A percentile compares a stretch with the other conserved stretches of the same genome.
These are phyloP conservation scores for Gentiana macrophylla DNA, from an alignment of 257 asterid genomes.

Conservation along the genomic window DNA sequence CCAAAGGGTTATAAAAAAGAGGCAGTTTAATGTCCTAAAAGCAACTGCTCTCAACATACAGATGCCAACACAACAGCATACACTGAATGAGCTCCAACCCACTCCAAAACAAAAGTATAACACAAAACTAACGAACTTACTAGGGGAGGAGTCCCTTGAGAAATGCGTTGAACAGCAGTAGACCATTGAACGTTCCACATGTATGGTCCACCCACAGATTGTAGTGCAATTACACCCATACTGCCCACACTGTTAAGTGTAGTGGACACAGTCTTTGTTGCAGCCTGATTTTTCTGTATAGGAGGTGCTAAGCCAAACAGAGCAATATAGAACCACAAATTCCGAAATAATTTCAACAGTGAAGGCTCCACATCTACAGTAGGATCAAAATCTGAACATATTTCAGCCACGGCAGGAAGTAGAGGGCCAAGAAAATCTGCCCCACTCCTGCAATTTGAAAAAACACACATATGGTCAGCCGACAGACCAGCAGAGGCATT, in stretches of 20 bases:
- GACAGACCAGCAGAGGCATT: constrained; percentile 17
- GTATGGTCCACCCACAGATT: constrained; percentile 94
- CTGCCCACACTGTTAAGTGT: constrained; percentile 71
- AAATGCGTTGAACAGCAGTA: constrained; percentile 87
- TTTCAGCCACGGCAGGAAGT: constrained; percentile 95
- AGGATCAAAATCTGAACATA: constrained; percentile 97
- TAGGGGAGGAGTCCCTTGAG: constrained; percentile 99
- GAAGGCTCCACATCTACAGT: constrained; percentile 83
- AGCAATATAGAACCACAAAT: constrained; percentile 97
- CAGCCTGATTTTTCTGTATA: constrained; percentile 46
- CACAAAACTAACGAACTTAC: constrained; percentile 40
- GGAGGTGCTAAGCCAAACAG: constrained; percentile 99
- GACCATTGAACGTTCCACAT: constrained; percentile 87
- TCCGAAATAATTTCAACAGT: constrained; percentile 86
- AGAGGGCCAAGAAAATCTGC: constrained; percentile 99
- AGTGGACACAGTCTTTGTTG: constrained; percentile 60
- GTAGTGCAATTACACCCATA: constrained; percentile 64
- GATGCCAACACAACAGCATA: neutral
- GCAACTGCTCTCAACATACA: neutral
- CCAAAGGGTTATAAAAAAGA: too few relatives aligned
- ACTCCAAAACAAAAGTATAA: neutral
- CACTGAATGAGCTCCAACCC: neutral
- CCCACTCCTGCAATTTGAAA: constrained; percentile 69
- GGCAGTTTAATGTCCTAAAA: too few relatives aligned
- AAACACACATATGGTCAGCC: constrained; percentile 18